A percentile compares a stretch with the other conserved stretches of the same genome.
Evolutionary conservation across 805 yeast genomes (phyloP).

Genomic region (Wickerhamomyces queroliae): DNA sequence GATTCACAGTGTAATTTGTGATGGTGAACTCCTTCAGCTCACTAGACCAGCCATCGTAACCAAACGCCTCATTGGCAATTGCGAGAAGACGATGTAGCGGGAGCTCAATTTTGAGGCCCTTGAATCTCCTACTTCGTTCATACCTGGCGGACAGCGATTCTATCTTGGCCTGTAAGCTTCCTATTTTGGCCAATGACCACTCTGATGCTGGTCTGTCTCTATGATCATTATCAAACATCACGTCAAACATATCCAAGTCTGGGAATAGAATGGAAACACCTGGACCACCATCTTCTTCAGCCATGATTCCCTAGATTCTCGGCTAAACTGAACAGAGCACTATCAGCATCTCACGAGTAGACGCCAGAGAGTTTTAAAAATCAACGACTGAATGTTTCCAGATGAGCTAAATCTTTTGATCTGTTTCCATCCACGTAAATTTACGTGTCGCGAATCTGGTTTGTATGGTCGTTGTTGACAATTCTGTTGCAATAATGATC

Average conservation of each 20-base stretch:
- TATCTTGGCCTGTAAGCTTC: conserved; percentile 40
- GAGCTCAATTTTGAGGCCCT: conserved; percentile 10
- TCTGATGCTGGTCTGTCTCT: conserved; percentile 31
- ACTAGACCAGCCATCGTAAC: conserved; percentile 53
- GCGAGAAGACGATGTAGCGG: conserved; percentile 30
- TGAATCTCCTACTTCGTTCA: conserved; percentile 3
- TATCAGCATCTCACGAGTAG: neutral
- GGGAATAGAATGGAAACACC: conserved; percentile 3
- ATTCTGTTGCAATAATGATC: too few relatives aligned
- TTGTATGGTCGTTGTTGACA: too few relatives aligned
- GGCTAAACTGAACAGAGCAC: neutral
- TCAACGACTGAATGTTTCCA: too few relatives aligned
- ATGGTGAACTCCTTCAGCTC: conserved; percentile 26
- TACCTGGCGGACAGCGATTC: conserved; percentile 23
- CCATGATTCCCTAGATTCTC: too few relatives aligned
- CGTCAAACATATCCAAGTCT: conserved; percentile 19
- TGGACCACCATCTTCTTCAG: too few relatives aligned
- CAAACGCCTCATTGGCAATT: conserved; percentile 47
- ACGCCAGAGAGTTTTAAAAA: too few relatives aligned
- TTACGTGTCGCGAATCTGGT: too few relatives aligned
- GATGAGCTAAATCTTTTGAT: too few relatives aligned
- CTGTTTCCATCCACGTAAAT: too few relatives aligned
- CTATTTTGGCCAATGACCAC: conserved; percentile 45
- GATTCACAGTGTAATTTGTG: conserved; percentile 10
- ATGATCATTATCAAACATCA: conserved; percentile 26